Percentiles rank a stretch among this genome's conserved stretches.
These are phyloP conservation scores for Amorphotheca resinae DNA, from an alignment of 495 filamentous ascomycete genomes.

Conservation along the genomic window DNA sequence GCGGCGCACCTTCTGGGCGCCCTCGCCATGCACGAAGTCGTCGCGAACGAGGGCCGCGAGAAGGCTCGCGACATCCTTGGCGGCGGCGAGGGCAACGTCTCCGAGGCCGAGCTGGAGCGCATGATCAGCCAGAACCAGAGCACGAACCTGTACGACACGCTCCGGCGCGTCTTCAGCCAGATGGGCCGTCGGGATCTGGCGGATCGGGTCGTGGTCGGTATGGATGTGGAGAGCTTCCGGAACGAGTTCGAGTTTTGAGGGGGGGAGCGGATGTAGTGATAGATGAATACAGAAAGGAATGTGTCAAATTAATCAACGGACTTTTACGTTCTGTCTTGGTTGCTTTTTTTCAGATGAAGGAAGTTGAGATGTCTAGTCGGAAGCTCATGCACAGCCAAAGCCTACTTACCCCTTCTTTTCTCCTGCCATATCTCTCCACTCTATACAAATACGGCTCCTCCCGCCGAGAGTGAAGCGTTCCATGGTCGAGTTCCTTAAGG, in stretches of 20 bases:
- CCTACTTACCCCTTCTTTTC: too few species aligned
- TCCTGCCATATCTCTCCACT: too few species aligned
- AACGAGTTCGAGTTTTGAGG: slow-evolving; percentile 39
- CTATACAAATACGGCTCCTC: too few species aligned
- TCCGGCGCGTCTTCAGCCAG: slow-evolving; percentile 83
- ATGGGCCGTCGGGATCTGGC: slow-evolving; percentile 84
- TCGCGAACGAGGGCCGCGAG: slow-evolving; percentile 73
- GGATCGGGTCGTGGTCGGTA: slow-evolving; percentile 72
- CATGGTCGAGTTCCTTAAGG: too few species aligned
- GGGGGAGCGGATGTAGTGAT: background rate
- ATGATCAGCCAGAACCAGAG: slow-evolving; percentile 88
- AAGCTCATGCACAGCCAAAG: too few species aligned
- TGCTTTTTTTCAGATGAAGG: too few species aligned
- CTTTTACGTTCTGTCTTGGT: too few species aligned
- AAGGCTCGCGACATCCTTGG: slow-evolving; percentile 71
- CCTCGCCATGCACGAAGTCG: slow-evolving; percentile 90
- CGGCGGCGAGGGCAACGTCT: slow-evolving; percentile 32
- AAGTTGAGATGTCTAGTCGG: too few species aligned
- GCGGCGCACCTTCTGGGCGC: slow-evolving; percentile 91
- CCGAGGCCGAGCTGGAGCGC: slow-evolving; percentile 59
- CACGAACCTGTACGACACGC: slow-evolving; percentile 89
- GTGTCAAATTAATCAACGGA: background rate
- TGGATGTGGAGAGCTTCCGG: slow-evolving; percentile 85
- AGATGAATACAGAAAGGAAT: too few species aligned
- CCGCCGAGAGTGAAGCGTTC: too few species aligned